Evolutionary conservation across 2,329 filamentous ascomycete species (phyloP).

Genomic region (Epicoccum sorghinum): DNA sequence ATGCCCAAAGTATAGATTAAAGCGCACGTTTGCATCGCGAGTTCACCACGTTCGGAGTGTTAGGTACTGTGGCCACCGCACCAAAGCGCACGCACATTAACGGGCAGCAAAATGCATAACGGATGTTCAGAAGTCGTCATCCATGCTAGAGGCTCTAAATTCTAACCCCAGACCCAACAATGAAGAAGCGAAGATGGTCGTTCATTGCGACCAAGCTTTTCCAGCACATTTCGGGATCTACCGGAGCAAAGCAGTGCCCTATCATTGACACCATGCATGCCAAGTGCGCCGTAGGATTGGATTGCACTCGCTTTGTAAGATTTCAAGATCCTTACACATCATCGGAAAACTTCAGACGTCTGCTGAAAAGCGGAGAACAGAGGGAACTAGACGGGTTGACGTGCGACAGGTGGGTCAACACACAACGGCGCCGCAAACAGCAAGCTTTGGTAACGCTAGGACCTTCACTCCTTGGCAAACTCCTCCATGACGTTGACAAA

Average conservation of each 20-base stretch:
- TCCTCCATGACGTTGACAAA: not conserved
- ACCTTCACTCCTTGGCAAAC: conserved; percentile 4
- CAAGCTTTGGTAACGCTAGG: conserved; percentile 1
- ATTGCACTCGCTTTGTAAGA: conserved; percentile 11
- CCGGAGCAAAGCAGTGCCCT: not conserved
- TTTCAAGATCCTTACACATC: conserved; percentile 2
- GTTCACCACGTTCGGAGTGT: too few relatives aligned
- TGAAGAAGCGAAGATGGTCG: not conserved
- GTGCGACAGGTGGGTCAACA: conserved; percentile 9
- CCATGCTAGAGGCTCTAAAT: too few relatives aligned
- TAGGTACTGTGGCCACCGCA: too few relatives aligned
- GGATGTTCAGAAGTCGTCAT: too few relatives aligned
- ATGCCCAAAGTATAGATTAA: too few relatives aligned
- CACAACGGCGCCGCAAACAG: conserved; percentile 2
- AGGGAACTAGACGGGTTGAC: conserved; percentile 5
- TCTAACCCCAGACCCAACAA: too few relatives aligned
- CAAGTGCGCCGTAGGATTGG: not conserved
- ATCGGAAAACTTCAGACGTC: not conserved
- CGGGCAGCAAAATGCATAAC: too few relatives aligned
- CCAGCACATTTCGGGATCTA: not conserved
- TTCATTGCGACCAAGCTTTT: not conserved
- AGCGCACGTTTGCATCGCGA: too few relatives aligned
- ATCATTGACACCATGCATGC: not conserved
- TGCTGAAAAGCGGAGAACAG: not conserved
- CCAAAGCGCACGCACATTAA: too few relatives aligned